phyloP scores from a whole-genome alignment of 768 basidiomycete species.

The Phaeotremella skinneri region DNA sequence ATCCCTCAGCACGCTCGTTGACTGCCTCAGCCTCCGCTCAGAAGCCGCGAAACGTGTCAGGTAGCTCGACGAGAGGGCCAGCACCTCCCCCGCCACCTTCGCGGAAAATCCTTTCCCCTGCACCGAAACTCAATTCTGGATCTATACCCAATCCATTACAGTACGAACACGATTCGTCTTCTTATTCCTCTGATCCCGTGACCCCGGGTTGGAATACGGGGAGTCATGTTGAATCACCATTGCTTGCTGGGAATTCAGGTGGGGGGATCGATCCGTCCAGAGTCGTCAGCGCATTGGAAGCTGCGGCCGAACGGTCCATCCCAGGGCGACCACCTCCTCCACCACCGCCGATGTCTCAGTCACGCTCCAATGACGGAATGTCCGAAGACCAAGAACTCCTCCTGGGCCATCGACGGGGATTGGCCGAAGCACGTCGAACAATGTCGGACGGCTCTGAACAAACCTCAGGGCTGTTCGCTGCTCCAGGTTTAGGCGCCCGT shows the following conservation, averaged over 20 bases:
- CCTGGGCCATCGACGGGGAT: slow-evolving; percentile 2
- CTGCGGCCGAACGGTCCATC: slow-evolving; percentile 13
- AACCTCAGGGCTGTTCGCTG: neutral
- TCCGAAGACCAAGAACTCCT: slow-evolving; percentile 23
- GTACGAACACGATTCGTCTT: neutral
- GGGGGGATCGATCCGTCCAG: neutral
- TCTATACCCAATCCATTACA: slow-evolving; percentile 28
- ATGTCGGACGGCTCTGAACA: slow-evolving; percentile 10
- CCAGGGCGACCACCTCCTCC: neutral
- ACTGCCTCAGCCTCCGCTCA: slow-evolving; percentile 4
- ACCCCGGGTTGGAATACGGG: neutral
- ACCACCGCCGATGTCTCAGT: neutral
- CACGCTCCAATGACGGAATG: slow-evolving; percentile 2
- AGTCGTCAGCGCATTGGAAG: slow-evolving; percentile 18
- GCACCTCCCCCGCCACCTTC: slow-evolving; percentile 31
- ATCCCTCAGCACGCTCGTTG: slow-evolving; percentile 15
- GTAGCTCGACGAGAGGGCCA: slow-evolving; percentile 25
- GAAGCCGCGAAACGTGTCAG: neutral
- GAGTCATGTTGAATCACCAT: slow-evolving; percentile 21
- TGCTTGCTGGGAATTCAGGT: slow-evolving; percentile 10
- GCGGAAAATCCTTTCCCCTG: slow-evolving; percentile 10
- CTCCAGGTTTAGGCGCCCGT: too few relatives aligned
- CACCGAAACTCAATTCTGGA: neutral
- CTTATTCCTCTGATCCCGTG: neutral
- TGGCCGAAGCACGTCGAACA: slow-evolving; percentile 12